Conservation (phyloP, 176 grass and related monocot species). For the Coix lacrymajobi region DNA sequence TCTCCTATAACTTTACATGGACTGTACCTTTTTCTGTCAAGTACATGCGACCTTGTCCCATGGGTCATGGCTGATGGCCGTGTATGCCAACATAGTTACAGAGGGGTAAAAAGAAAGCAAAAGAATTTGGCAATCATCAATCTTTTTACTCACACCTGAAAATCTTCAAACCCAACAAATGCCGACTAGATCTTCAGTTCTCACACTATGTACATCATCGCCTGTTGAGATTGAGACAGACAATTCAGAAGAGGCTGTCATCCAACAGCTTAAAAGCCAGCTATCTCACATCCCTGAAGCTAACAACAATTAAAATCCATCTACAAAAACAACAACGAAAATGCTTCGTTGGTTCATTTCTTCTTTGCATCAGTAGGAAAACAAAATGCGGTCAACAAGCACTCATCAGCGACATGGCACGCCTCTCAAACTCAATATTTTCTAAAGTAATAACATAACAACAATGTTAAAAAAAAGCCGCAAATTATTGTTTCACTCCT, state of each 20-base stretch:
- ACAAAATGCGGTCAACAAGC: not conserved
- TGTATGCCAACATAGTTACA: not conserved
- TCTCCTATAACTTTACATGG: no score
- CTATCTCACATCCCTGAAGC: not conserved
- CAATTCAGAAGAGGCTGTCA: constrained; percentile 19
- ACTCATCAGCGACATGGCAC: not conserved
- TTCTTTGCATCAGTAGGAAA: not conserved
- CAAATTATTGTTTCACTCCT: not conserved
- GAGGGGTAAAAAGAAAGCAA: not conserved
- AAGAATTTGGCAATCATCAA: not conserved
- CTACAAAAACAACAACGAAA: not conserved
- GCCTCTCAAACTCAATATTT: not conserved
- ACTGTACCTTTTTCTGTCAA: no score
- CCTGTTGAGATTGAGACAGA: constrained; percentile 34
- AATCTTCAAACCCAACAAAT: constrained; percentile 16
- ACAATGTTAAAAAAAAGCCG: not conserved
- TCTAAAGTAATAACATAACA: not conserved
- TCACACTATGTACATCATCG: constrained; percentile 45
- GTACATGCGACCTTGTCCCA: not conserved
- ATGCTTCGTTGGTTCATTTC: not conserved
- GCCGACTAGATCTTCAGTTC: not conserved
- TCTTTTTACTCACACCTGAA: constrained; percentile 10
- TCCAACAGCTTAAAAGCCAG: not conserved
- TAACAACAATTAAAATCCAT: not conserved
- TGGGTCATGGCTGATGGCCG: not conserved